Conservation (phyloP, 1,139 yeast genomes). For the Pichia sp. region DNA sequence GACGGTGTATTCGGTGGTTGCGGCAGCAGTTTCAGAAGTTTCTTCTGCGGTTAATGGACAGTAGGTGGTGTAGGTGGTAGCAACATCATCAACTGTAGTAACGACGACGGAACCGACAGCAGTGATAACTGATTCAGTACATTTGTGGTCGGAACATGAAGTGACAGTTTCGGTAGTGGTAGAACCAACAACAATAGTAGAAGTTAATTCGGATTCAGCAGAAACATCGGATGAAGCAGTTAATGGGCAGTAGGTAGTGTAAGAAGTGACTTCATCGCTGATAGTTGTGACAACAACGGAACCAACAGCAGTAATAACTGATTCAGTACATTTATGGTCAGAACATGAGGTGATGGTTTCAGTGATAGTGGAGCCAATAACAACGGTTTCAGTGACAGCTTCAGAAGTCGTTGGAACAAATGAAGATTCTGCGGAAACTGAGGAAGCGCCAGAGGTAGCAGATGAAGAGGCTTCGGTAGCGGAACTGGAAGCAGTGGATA, state of each 20-base stretch:
- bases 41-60: constrained; percentile 2
- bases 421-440: constrained; percentile 8
- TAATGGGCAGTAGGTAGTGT: constrained; percentile 7
- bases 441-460: constrained; percentile 5
- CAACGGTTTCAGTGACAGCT: constrained; percentile 4
- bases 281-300: constrained; percentile 6
- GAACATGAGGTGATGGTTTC: constrained; percentile 15
- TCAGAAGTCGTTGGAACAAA: constrained; percentile 6
- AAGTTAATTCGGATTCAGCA: background rate
- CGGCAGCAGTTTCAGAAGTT: background rate
- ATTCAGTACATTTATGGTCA: constrained; percentile 14
- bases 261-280: constrained; percentile 2
- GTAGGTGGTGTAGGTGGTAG: constrained; percentile 5
- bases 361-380: constrained; percentile 5
- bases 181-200: constrained; percentile 1
- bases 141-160: constrained; percentile 15
- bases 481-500: constrained; percentile 4
- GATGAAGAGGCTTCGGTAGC: constrained; percentile 2
- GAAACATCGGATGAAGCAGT: constrained; percentile 5
- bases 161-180: constrained; percentile 10
- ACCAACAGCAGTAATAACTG: constrained; percentile 5
- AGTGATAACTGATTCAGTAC: constrained; percentile 10
- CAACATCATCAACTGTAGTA: constrained; percentile 5
- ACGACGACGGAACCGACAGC: constrained; percentile 4
- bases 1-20: constrained; percentile 1